Evolutionary conservation across 305 asterid genomes (phyloP).

Genomic region (Rubia occidens): DNA sequence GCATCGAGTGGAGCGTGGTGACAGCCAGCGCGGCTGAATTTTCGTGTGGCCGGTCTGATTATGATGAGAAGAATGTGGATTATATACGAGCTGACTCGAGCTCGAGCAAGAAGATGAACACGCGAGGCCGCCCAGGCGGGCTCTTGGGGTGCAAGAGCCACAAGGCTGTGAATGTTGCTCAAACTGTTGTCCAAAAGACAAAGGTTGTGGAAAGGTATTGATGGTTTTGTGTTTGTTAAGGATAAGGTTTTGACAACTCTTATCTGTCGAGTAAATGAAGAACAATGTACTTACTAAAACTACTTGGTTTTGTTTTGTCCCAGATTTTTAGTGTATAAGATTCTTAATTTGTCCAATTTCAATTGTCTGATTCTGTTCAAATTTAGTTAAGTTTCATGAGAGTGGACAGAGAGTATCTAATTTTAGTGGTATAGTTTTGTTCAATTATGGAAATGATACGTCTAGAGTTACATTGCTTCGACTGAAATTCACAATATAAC

Average conservation of each 20-base stretch:
- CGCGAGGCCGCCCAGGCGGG: constrained; percentile 13
- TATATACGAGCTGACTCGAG: not conserved
- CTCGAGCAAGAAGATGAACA: constrained; percentile 18
- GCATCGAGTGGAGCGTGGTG: constrained; percentile 85
- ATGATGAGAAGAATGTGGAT: constrained; percentile 27
- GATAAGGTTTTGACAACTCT: not conserved
- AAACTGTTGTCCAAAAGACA: constrained; percentile 28
- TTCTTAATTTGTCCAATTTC: not conserved
- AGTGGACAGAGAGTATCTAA: not conserved
- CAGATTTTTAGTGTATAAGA: not conserved
- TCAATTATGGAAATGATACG: not conserved
- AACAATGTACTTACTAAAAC: constrained; percentile 2
- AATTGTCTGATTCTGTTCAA: not conserved
- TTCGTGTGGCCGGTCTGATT: constrained; percentile 41
- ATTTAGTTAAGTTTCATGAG: not conserved
- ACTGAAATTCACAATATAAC: too few relatives aligned
- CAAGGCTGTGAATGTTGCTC: constrained; percentile 46
- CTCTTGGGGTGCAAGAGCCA: constrained; percentile 41
- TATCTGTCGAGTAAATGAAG: not conserved
- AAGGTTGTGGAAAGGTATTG: constrained; percentile 21
- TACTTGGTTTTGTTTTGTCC: not conserved
- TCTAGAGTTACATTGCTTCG: too few relatives aligned
- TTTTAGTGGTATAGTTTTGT: not conserved
- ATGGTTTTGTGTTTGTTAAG: not conserved
- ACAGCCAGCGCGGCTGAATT: constrained; percentile 75